Percentiles rank a stretch among this genome's conserved stretches.
Evolutionary conservation across 2,329 filamentous ascomycete genomes (phyloP).

Genomic region (Aspergillus tanneri): DNA sequence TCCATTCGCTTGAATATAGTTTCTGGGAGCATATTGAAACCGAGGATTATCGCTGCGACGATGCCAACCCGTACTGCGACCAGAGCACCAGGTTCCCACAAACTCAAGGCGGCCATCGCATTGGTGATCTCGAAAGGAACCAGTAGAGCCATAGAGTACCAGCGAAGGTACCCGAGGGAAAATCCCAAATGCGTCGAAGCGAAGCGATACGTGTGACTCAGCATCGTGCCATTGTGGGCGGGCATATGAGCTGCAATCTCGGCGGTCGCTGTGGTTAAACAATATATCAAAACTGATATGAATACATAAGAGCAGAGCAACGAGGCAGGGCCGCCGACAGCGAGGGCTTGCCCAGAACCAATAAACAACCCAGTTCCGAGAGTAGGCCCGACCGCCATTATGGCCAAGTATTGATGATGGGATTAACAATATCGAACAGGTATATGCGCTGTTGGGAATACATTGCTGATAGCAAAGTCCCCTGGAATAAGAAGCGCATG

Average conservation of each 20-base stretch:
- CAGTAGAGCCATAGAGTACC: conserved; percentile 47
- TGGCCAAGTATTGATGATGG: conserved; percentile 38
- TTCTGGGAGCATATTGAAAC: conserved; percentile 50
- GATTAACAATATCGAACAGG: not conserved
- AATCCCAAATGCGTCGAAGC: conserved; percentile 41
- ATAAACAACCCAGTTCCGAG: conserved; percentile 58
- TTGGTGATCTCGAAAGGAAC: conserved; percentile 62
- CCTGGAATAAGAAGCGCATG: not conserved
- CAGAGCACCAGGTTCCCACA: conserved; percentile 51
- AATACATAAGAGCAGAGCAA: conserved; percentile 54
- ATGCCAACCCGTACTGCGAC: conserved; percentile 50
- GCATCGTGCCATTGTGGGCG: conserved; percentile 39
- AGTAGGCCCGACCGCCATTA: conserved; percentile 59
- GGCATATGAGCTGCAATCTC: conserved; percentile 42
- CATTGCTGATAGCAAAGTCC: no score
- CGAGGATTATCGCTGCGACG: conserved; percentile 58
- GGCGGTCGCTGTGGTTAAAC: conserved; percentile 47
- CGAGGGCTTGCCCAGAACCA: conserved; percentile 54
- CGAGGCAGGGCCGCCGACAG: conserved; percentile 52
- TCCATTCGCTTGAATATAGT: conserved; percentile 51
- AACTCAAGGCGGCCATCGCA: conserved; percentile 62
- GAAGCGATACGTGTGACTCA: conserved; percentile 42
- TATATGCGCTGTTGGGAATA: not conserved
- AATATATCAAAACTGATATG: conserved; percentile 48
- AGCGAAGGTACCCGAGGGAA: conserved; percentile 44